Percentiles rank a stretch among this genome's conserved stretches.
Evolutionary conservation across 2,329 filamentous ascomycete species (phyloP).

Genomic region (Ceratocystis colombiana): DNA sequence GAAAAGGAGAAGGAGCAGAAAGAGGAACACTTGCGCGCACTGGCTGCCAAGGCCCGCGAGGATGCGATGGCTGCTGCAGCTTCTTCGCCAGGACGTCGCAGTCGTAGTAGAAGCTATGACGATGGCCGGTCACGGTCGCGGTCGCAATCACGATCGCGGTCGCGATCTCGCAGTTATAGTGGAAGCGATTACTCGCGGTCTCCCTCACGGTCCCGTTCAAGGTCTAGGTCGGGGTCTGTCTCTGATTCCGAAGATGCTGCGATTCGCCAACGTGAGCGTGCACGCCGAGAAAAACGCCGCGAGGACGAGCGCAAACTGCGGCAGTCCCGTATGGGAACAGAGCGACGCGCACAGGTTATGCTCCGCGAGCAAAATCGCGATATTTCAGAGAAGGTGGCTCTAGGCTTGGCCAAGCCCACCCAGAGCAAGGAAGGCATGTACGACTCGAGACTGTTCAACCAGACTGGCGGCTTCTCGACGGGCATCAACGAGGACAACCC

Average conservation of each 20-base stretch:
- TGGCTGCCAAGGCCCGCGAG: conserved; percentile 86
- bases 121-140: conserved; percentile 11
- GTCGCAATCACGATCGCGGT: neutral
- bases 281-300: conserved; percentile 63
- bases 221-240: conserved; percentile 30
- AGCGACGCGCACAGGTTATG: conserved; percentile 83
- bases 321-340: conserved; percentile 90
- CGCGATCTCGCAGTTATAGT: conserved; percentile 28
- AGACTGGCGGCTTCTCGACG: conserved; percentile 77
- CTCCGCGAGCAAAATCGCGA: conserved; percentile 92
- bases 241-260: conserved; percentile 56
- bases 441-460: conserved; percentile 90
- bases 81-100: neutral
- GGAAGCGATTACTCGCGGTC: conserved; percentile 37
- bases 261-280: conserved; percentile 63
- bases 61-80: conserved; percentile 47
- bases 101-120: conserved; percentile 12
- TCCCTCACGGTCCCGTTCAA: conserved; percentile 32
- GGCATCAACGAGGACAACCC: conserved; percentile 97
- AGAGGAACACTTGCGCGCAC: conserved; percentile 76
- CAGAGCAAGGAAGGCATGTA: conserved; percentile 91
- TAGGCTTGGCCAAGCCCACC: conserved; percentile 89
- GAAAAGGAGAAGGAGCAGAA: conserved; percentile 95
- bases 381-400: conserved; percentile 91
- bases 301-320: conserved; percentile 84